Evolutionary conservation across 345 rosid species (phyloP), one percentile per base, ranked within the genome.

Genomic region (Odontarrhena argentea): DNA sequence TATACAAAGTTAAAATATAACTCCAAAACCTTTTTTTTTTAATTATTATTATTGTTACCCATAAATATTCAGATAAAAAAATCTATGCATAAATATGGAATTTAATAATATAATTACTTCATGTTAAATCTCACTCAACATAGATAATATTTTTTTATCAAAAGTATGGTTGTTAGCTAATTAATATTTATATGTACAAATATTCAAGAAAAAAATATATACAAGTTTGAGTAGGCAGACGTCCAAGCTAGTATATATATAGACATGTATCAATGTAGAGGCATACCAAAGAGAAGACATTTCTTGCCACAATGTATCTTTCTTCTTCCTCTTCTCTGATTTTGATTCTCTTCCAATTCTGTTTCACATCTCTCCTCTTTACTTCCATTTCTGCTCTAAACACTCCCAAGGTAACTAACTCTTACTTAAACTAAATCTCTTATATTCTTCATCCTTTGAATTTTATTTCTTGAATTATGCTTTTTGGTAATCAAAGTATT

Each of bases 331-430:
- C 13, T 45, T 45, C 37, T 56, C 46, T 67, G 12, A 46, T 38
- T 63, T 36, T 63, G 36, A 63, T 49, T 11, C 37, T 67, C 7
- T 54, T 67, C 38, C 57, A 22, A 8, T 7, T 53, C 43, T 55
- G 4, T 18, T n/a, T 55, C 56, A 35, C 55, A 56, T 46, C 55
- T 34, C 64, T 67, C 24, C 13, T 55, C 55, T 56, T 67, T 46
- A 22, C 53, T 18, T 44, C 56, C 34, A 67, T 37, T 56, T 45
- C 53, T 8, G 45, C 72, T 44, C 45, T 44, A 12, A 45, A 56
- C 46, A 18, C 60, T 67, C 63, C 55, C 46, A 67, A 56, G 64
- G 72, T 67, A 56, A 56, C 48, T 32, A 32, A 35, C 13, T 50
- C 47, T 63, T 25, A 36, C 22, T 18, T 41, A 40, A 42, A 43